These are phyloP conservation scores for Pneumocystis oryctolagi DNA, from an alignment of 1,139 yeast genomes.

Conservation along the genomic window DNA sequence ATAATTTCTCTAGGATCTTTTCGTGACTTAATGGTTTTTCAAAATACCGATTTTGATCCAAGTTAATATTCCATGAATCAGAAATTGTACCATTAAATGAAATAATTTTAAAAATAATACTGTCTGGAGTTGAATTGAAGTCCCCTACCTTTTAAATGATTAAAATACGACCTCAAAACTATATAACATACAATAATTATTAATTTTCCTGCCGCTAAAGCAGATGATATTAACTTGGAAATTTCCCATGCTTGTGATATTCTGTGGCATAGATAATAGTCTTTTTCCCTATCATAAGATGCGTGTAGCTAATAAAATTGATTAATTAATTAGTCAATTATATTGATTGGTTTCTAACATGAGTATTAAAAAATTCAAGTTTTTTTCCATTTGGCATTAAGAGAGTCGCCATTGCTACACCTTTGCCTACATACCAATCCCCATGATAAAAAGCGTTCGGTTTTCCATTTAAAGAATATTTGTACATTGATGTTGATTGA, in stretches of 20 bases:
- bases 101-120: conserved; percentile 53
- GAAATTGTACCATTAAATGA: conserved; percentile 69
- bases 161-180: neutral
- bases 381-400: conserved; percentile 38
- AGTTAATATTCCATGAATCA: conserved; percentile 15
- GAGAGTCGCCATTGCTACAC: conserved; percentile 62
- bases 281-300: conserved; percentile 82
- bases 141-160: conserved; percentile 49
- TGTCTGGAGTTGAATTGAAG: conserved; percentile 73
- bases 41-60: neutral
- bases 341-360: conserved; percentile 21
- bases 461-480: conserved; percentile 86
- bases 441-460: conserved; percentile 90
- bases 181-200: conserved; percentile 37
- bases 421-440: conserved; percentile 94
- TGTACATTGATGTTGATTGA: conserved; percentile 54
- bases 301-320: conserved; percentile 62
- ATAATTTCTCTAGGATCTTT: conserved; percentile 39
- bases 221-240: conserved; percentile 45
- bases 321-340: neutral
- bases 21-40: conserved; percentile 23
- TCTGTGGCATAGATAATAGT: conserved; percentile 77
- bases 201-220: conserved; percentile 62
- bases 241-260: conserved; percentile 97
- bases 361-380: conserved; percentile 73